A percentile compares a stretch with the other conserved stretches of the same genome.
Conservation (phyloP, 108 stramenopile species). For the Aureococcus anophagefferens region DNA sequence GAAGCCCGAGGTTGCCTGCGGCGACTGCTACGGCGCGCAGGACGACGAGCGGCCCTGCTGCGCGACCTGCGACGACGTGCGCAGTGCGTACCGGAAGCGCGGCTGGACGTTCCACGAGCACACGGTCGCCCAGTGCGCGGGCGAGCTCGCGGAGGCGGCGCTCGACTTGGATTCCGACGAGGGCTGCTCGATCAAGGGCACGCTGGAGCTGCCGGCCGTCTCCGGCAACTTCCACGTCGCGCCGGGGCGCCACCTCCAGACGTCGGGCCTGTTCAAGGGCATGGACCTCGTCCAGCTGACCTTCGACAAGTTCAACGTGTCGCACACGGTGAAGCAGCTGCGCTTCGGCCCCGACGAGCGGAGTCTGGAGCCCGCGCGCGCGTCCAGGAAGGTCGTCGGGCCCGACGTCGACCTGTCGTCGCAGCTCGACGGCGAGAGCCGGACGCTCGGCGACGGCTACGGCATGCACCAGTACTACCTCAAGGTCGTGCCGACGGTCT, state of each 20-base stretch:
- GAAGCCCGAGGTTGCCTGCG: constrained; percentile 53
- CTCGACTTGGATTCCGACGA: constrained; percentile 22
- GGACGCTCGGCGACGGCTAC: constrained; percentile 58
- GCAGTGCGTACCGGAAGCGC: constrained; percentile 68
- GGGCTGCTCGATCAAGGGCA: constrained; percentile 72
- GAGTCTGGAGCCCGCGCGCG: too few species aligned
- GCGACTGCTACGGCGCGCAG: constrained; percentile 93
- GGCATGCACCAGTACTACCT: constrained; percentile 81
- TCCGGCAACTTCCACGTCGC: constrained; percentile 92
- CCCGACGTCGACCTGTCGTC: too few species aligned
- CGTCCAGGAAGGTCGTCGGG: too few species aligned
- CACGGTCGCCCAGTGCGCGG: constrained; percentile 52
- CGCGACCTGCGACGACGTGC: constrained; percentile 87
- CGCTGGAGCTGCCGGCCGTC: constrained; percentile 64
- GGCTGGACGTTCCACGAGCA: constrained; percentile 68
- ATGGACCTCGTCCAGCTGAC: constrained; percentile 41
- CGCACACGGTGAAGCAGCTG: constrained; percentile 75
- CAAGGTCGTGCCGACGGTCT: constrained; percentile 87
- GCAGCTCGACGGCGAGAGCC: constrained; percentile 41
- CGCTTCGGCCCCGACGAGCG: constrained; percentile 57
- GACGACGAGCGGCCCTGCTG: constrained; percentile 56
- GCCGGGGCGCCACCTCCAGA: constrained; percentile 58
- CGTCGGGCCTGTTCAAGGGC: constrained; percentile 30
- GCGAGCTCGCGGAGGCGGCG: constrained; percentile 19
- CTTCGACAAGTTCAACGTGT: constrained; percentile 79